Base-by-base conservation (phyloP, 495 filamentous ascomycete genomes). In the Penicillium goetzii region DNA sequence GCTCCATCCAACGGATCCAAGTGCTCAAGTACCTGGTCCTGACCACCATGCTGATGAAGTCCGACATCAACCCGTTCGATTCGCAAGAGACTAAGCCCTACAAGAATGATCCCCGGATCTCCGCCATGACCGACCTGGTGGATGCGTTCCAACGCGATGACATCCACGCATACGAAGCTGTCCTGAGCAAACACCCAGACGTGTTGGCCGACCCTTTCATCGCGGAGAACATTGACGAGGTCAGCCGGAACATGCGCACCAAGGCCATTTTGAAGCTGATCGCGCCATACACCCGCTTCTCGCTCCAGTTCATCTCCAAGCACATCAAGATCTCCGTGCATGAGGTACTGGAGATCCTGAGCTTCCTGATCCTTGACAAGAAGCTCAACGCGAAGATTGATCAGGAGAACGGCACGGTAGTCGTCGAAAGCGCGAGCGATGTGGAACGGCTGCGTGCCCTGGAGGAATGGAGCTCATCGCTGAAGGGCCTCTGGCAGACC, bases 81-180 rank as follows among this genome's bases (percentile, higher is more conserved):
- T 97, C 93, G 33, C 95, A 97, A 76, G 96, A 99, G 78, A 98
- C 93, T n/a, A 98, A 99, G 78, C 94, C 95, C 0, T 99, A 99
- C 83, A 93, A 92, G 76, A 94, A 90, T 66, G 94, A 99, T 73
- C 91, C 92, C 15, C 90, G 93, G 41, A 97, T 99, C 68, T 88
- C 91, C 8, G 92, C 92, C 62, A 99, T 99, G 95, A 98, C 94
- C 1, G 90, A 97, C 62, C 84, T 99, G 2, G 95, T 99, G 4
- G 92, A 98, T 69, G 93, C 95, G 1, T 99, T 96, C 78, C 95
- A 99, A 75, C 86, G 90, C 26, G 93, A 98, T 72, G 96, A 99
- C 72, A 96, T 98, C 67, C 89, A 92, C 70, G 82, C 84, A 64
- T 99, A 98, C 76, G 92, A 97, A 71, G 86, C 83, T 8, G 91